These are phyloP conservation scores for Vinca major DNA, from an alignment of 305 asterid genomes.

Conservation along the genomic window DNA sequence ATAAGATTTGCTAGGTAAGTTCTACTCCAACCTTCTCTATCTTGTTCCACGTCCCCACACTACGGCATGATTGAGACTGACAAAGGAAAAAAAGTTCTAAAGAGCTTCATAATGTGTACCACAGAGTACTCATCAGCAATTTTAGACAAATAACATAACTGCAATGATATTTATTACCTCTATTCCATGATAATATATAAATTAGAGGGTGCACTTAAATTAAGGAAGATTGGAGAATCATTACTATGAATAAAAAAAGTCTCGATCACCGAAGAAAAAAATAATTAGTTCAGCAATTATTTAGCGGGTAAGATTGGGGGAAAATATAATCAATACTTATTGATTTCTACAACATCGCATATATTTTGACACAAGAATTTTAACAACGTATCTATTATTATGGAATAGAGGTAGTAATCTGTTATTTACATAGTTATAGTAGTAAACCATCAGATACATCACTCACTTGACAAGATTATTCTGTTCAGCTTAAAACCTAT, in stretches of 20 bases:
- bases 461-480: not conserved
- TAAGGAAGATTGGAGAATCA: no score
- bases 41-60: not conserved
- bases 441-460: not conserved
- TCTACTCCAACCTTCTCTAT: not conserved
- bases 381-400: no score
- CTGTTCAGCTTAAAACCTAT: not conserved
- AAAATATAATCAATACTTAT: no score
- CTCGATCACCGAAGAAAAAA: no score
- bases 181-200: no score
- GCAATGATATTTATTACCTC: not conserved
- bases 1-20: not conserved
- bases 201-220: no score
- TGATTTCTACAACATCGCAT: no score
- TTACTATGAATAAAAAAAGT: no score
- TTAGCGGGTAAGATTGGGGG: no score
- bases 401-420: not conserved
- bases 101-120: not conserved
- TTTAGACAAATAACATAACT: not conserved
- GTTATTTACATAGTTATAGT: not conserved
- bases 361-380: no score
- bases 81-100: not conserved
- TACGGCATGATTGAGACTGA: not conserved
- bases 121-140: not conserved
- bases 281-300: no score